Conservation (phyloP, 1,284 basidiomycete species). For the Albatrellus sp. region DNA sequence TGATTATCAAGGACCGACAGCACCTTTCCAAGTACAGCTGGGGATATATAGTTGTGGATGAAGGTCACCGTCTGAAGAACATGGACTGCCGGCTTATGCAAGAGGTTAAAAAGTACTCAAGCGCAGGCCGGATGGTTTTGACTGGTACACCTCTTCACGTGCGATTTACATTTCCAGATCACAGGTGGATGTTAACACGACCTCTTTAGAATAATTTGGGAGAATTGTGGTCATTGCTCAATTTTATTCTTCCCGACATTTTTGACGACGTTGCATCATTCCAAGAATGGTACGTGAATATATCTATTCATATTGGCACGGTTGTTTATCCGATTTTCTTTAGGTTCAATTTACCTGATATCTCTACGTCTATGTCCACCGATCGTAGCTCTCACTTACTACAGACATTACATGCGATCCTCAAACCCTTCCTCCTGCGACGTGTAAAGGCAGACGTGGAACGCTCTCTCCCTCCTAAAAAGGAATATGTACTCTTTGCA, state of each 20-base stretch:
- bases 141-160: slow-evolving; percentile 92
- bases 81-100: slow-evolving; percentile 82
- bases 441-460: slow-evolving; percentile 90
- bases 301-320: not conserved
- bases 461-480: slow-evolving; percentile 76
- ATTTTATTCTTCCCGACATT: slow-evolving; percentile 88
- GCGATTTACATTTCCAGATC: slow-evolving; percentile 17
- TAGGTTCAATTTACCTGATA: slow-evolving; percentile 66
- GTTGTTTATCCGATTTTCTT: not conserved
- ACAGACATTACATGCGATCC: slow-evolving; percentile 75
- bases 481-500: slow-evolving; percentile 91
- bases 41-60: slow-evolving; percentile 94
- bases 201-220: slow-evolving; percentile 69
- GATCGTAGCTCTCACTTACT: slow-evolving; percentile 62
- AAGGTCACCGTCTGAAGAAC: slow-evolving; percentile 92
- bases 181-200: not conserved
- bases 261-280: slow-evolving; percentile 87
- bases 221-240: slow-evolving; percentile 91
- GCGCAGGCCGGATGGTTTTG: slow-evolving; percentile 82
- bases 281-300: slow-evolving; percentile 66
- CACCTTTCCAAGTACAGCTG: slow-evolving; percentile 63
- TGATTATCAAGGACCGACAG: slow-evolving; percentile 75
- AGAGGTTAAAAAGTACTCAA: slow-evolving; percentile 82
- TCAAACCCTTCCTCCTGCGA: slow-evolving; percentile 92
- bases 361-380: slow-evolving; percentile 43